Evolutionary conservation across 2,329 filamentous ascomycete genomes (phyloP).

Genomic region (Aspergillus carbonarius): DNA sequence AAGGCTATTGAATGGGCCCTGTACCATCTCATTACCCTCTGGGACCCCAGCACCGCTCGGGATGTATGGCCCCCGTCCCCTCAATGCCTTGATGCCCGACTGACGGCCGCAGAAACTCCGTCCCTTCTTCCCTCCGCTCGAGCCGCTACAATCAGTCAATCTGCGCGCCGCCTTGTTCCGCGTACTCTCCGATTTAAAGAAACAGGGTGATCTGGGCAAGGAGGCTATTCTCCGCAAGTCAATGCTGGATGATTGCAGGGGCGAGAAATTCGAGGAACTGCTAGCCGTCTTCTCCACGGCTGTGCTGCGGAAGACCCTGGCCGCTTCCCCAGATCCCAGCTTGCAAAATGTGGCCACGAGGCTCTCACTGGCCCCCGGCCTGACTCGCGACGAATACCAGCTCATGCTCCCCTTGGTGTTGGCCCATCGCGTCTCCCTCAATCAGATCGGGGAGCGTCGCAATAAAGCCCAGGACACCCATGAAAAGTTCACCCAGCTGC

Average conservation of each 20-base stretch:
- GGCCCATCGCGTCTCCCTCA: constrained; percentile 69
- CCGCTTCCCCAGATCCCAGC: constrained; percentile 39
- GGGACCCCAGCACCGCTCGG: constrained; percentile 73
- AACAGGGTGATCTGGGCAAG: constrained; percentile 75
- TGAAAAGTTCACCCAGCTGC: constrained; percentile 61
- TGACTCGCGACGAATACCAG: constrained; percentile 35
- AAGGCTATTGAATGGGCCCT: constrained; percentile 85
- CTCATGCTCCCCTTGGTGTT: constrained; percentile 65
- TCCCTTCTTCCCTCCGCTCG: constrained; percentile 85
- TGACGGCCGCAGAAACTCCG: constrained; percentile 67
- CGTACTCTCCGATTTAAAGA: constrained; percentile 80
- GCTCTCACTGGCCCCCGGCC: constrained; percentile 54
- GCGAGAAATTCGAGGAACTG: constrained; percentile 84
- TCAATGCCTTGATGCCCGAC: constrained; percentile 5
- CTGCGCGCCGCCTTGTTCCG: constrained; percentile 80
- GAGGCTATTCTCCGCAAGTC: constrained; percentile 84
- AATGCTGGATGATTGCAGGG: constrained; percentile 95
- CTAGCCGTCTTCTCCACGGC: constrained; percentile 79
- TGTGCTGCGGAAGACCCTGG: constrained; percentile 70
- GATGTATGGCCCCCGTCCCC: constrained; percentile 54
- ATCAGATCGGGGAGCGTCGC: constrained; percentile 59
- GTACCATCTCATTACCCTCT: constrained; percentile 81
- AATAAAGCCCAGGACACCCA: constrained; percentile 60
- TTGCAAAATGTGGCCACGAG: constrained; percentile 53
- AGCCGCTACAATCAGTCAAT: constrained; percentile 87